phyloP scores from a whole-genome alignment of 2,329 filamentous ascomycete genomes.

The Volutella citrinella region DNA sequence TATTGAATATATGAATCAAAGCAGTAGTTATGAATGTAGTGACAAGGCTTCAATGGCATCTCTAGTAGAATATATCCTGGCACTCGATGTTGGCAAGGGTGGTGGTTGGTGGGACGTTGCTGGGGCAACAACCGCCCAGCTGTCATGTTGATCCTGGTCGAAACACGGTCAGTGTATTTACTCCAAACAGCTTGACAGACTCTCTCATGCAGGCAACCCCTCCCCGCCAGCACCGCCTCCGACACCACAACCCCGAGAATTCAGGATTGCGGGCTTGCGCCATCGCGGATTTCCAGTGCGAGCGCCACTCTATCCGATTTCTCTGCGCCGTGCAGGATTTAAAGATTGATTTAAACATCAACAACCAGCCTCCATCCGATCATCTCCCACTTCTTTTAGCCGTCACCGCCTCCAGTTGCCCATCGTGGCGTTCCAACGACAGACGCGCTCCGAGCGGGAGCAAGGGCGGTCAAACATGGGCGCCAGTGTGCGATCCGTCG shows the following conservation, averaged over 20 bases:
- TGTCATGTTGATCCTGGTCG: conserved; percentile 17
- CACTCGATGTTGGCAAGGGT: no score
- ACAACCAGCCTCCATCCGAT: conserved; percentile 1
- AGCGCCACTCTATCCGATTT: no score
- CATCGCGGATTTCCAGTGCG: no score
- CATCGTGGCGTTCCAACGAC: conserved; percentile 34
- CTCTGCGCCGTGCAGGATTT: neutral
- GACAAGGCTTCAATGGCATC: no score
- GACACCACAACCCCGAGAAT: conserved; percentile 13
- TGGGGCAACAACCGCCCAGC: conserved; percentile 15
- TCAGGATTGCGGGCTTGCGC: conserved; percentile 10
- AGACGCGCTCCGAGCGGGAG: conserved; percentile 37
- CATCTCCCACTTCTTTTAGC: conserved; percentile 9
- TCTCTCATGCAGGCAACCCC: conserved; percentile 18
- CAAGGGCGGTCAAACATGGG: conserved; percentile 32
- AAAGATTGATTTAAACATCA: neutral
- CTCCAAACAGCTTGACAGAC: conserved; percentile 16
- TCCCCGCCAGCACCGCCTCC: no score
- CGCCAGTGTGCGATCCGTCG: conserved; percentile 25
- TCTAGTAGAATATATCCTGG: no score
- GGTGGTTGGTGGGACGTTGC: no score
- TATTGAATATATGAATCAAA: no score
- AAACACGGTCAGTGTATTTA: conserved; percentile 14
- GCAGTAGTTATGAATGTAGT: no score
- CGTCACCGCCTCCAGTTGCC: conserved; percentile 14